Evolutionary conservation across 192 early-diverging fungal species (phyloP).

Genomic region (Umbelopsis vinacea): DNA sequence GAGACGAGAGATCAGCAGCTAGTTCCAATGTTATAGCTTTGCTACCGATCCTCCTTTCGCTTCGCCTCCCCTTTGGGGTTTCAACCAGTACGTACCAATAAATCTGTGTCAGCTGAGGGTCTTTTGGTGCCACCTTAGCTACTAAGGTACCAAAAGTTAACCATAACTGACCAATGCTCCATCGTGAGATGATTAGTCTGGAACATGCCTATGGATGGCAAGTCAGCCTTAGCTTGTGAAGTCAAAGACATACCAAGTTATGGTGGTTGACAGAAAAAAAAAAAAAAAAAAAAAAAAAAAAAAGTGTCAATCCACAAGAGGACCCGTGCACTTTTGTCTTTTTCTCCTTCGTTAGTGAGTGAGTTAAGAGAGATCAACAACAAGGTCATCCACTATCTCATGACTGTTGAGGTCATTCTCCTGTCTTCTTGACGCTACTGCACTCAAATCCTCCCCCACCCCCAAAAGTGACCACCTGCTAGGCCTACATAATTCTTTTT

Average conservation of each 20-base stretch:
- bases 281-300: no score
- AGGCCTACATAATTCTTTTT: neutral
- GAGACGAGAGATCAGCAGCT: conserved; percentile 3
- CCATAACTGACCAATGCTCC: no score
- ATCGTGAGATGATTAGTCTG: no score
- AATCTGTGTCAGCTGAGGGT: conserved; percentile 8
- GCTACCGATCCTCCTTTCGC: no score
- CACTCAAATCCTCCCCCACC: neutral
- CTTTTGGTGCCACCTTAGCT: neutral
- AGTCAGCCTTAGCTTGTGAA: no score
- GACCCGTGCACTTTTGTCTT: neutral
- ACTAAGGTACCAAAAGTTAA: neutral
- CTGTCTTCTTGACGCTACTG: no score
- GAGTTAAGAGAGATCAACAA: neutral
- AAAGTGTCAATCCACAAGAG: neutral
- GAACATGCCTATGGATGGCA: no score
- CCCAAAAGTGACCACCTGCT: neutral
- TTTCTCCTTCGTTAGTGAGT: no score
- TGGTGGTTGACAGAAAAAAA: neutral
- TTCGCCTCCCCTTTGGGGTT: conserved; percentile 2
- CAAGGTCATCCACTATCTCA: no score
- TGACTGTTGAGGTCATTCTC: no score
- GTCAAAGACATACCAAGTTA: neutral
- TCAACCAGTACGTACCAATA: neutral
- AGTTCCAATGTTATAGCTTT: no score